phyloP scores from a whole-genome alignment of 2,329 filamentous ascomycete species.

The Aspergillus transmontanensis region DNA sequence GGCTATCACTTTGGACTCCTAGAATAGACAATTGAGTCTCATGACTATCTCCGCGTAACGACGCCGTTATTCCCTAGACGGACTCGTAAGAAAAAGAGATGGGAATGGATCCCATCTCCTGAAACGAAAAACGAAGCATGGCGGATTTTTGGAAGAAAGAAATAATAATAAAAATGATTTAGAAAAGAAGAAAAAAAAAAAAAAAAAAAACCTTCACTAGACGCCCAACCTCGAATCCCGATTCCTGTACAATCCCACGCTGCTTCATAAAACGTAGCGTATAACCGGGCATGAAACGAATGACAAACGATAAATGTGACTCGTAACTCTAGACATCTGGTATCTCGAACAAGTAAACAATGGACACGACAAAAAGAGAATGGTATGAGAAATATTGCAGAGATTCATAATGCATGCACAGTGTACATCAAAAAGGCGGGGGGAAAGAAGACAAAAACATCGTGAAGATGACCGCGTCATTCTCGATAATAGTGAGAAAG shows the following conservation, averaged over 20 bases:
- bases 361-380: background rate
- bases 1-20: constrained; percentile 1
- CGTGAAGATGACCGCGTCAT: constrained; percentile 12
- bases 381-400: constrained; percentile 1
- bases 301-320: constrained; percentile 8
- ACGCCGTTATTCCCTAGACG: constrained; percentile 13
- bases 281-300: constrained; percentile 15
- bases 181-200: background rate
- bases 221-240: constrained; percentile 7
- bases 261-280: constrained; percentile 6
- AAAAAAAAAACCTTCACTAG: constrained; percentile 3
- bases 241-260: constrained; percentile 15
- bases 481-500: constrained; percentile 9
- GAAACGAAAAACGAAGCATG: background rate
- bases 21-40: background rate
- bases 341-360: constrained; percentile 12
- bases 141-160: background rate
- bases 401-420: constrained; percentile 11
- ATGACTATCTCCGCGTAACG: constrained; percentile 1
- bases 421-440: background rate
- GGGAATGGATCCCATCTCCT: background rate
- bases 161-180: background rate
- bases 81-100: background rate
- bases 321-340: constrained; percentile 17
- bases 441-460: background rate